Evolutionary conservation across 805 yeast genomes (phyloP).

Genomic region (Danielia reshetovae): DNA sequence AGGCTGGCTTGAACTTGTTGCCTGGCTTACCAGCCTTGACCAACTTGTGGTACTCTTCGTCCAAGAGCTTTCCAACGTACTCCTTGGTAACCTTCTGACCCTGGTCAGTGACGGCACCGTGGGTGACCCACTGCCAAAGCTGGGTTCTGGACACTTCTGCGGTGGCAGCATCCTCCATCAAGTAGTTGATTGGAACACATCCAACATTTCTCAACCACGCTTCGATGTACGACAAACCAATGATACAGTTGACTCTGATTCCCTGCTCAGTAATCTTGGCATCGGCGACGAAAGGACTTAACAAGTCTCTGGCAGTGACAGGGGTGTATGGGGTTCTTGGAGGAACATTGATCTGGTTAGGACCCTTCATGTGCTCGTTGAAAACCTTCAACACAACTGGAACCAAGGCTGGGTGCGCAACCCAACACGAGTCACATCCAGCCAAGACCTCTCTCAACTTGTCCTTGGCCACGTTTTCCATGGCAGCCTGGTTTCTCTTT

Average conservation of each 20-base stretch:
- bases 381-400: slow-evolving; percentile 69
- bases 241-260: slow-evolving; percentile 65
- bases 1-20: slow-evolving; percentile 67
- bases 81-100: slow-evolving; percentile 58
- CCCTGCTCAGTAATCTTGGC: slow-evolving; percentile 68
- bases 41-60: slow-evolving; percentile 57
- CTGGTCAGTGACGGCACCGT: slow-evolving; percentile 57
- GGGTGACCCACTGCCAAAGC: slow-evolving; percentile 80
- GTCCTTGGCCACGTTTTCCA: slow-evolving; percentile 70
- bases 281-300: slow-evolving; percentile 59
- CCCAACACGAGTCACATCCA: slow-evolving; percentile 89
- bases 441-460: slow-evolving; percentile 72
- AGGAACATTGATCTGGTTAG: slow-evolving; percentile 66
- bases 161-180: slow-evolving; percentile 90
- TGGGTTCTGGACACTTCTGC: slow-evolving; percentile 85
- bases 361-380: slow-evolving; percentile 75
- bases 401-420: slow-evolving; percentile 82
- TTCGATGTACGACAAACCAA: slow-evolving; percentile 78
- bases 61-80: slow-evolving; percentile 52
- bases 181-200: slow-evolving; percentile 78
- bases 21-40: slow-evolving; percentile 47
- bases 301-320: slow-evolving; percentile 54
- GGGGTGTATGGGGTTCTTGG: slow-evolving; percentile 48
- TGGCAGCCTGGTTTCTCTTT: slow-evolving; percentile 58
- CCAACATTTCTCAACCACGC: slow-evolving; percentile 84